Conservation (phyloP, 805 yeast genomes). For the Zygotorulaspora florentina region DNA sequence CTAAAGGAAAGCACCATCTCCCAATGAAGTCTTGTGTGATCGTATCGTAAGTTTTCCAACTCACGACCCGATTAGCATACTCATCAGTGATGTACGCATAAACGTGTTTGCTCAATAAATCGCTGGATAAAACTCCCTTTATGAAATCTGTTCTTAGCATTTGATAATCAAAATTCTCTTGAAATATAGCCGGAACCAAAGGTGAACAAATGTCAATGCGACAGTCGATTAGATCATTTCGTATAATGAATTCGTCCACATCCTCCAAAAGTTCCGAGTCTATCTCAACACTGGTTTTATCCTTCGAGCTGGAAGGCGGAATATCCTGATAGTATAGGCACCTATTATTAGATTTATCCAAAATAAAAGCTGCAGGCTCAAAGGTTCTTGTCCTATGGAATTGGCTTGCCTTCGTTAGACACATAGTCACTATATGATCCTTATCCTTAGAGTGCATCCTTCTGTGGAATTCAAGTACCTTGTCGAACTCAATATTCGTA, state of each 20-base stretch:
- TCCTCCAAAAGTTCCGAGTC: conserved; percentile 79
- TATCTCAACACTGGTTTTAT: conserved; percentile 51
- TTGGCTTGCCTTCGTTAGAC: conserved; percentile 78
- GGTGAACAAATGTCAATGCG: conserved; percentile 94
- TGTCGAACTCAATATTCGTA: conserved; percentile 79
- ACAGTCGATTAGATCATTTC: conserved; percentile 94
- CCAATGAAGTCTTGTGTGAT: conserved; percentile 85
- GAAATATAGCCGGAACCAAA: conserved; percentile 90
- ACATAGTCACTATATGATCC: conserved; percentile 94
- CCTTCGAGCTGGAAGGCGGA: conserved; percentile 48
- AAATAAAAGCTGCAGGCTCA: conserved; percentile 79
- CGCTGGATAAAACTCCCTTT: conserved; percentile 85
- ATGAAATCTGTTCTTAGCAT: conserved; percentile 80
- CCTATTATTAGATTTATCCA: conserved; percentile 68
- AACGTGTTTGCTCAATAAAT: conserved; percentile 82
- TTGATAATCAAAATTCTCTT: conserved; percentile 95
- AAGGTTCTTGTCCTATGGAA: conserved; percentile 79
- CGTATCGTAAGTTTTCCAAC: conserved; percentile 90
- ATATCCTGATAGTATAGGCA: conserved; percentile 83
- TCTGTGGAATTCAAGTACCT: conserved; percentile 69
- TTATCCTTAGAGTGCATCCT: conserved; percentile 68
- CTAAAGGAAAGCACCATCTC: conserved; percentile 90
- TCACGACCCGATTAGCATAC: conserved; percentile 93
- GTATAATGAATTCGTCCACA: conserved; percentile 68
- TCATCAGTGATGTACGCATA: conserved; percentile 81